Evolutionary conservation across 768 basidiomycete species (phyloP), one percentile per base, ranked within the genome.

Genomic region (Phylloporus sp.): DNA sequence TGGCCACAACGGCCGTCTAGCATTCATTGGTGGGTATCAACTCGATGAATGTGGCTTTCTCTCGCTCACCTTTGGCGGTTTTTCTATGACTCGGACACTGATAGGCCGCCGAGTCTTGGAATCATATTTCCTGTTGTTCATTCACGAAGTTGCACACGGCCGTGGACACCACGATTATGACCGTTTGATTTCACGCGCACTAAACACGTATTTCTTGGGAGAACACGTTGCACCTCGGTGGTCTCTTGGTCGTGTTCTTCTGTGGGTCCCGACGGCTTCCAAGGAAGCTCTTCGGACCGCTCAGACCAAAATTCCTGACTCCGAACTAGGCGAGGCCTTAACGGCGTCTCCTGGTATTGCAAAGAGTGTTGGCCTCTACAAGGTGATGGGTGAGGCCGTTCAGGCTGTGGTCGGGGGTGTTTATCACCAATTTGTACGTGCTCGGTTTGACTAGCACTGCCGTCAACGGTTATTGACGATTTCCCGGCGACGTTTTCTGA

Each of bases 21-120:
- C 78, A 36, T 93, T 92, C 60, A 75, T 90, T 26, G 91, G 89
- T 88, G 24, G 7, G 54, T 43, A 38, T 29, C 34, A 22, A 22
- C 46, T 43, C 12, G 18, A 11, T 10, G 0, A 18, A 12, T 9
- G n/a, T 10, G 6, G 18, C 15, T 50, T 40, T 42, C 23, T 47
- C 18, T 34, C 18, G 18, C 43, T 51, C 35, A 18, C 47, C 26
- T 11, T 18, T 55, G 47, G 52, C 32, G 13, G 26, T 43, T n/a
- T 13, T 35, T 49, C n/a, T 24, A 29, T 44, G 6, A 44, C 32
- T n/a, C 20, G 26, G 20, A 27, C 53, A 43, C 45, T 28, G 22
- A 56, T 46, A 91, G 89, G 90, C 35, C 84, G 91, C 47, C 80
- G 91, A 52, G 85, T 88, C 22, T 72, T 92, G 29, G 80, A 88